Evolutionary conservation across 2,329 filamentous ascomycete genomes (phyloP).

Genomic region (Phoma sp.): DNA sequence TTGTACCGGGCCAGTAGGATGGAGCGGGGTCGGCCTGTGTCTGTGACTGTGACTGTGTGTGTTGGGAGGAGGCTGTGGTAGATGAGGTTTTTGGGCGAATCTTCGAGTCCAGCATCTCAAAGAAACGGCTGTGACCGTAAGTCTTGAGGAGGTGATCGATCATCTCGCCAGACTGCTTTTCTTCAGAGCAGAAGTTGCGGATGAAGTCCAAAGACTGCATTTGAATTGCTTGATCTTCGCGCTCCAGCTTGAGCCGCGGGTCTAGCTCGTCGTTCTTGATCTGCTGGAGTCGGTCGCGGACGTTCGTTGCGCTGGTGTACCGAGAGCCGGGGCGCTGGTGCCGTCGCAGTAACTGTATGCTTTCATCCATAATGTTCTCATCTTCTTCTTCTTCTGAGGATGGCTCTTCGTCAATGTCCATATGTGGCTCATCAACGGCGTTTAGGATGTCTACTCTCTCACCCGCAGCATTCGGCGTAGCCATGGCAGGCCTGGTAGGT

Average conservation of each 20-base stretch:
- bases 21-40: slow-evolving; percentile 24
- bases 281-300: slow-evolving; percentile 51
- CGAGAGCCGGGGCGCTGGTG: slow-evolving; percentile 46
- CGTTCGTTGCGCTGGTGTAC: slow-evolving; percentile 44
- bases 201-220: slow-evolving; percentile 91
- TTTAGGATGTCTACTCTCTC: slow-evolving; percentile 67
- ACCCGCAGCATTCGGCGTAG: slow-evolving; percentile 64
- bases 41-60: slow-evolving; percentile 8
- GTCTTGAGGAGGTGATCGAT: slow-evolving; percentile 82
- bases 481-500: slow-evolving; percentile 55
- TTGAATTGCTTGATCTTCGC: slow-evolving; percentile 84
- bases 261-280: slow-evolving; percentile 71
- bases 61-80: slow-evolving; percentile 5
- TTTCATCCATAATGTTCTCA: slow-evolving; percentile 56
- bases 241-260: slow-evolving; percentile 69
- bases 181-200: slow-evolving; percentile 81
- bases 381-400: slow-evolving; percentile 52
- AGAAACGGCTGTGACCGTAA: slow-evolving; percentile 78
- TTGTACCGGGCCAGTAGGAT: slow-evolving; percentile 63
- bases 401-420: slow-evolving; percentile 49
- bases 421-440: slow-evolving; percentile 52
- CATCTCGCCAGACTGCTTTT: slow-evolving; percentile 66
- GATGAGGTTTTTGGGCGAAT: slow-evolving; percentile 60
- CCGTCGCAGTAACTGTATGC: slow-evolving; percentile 47
- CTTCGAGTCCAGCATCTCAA: slow-evolving; percentile 81